Conservation (phyloP, 352 stramenopile species). For the Pythium folliculosum region DNA sequence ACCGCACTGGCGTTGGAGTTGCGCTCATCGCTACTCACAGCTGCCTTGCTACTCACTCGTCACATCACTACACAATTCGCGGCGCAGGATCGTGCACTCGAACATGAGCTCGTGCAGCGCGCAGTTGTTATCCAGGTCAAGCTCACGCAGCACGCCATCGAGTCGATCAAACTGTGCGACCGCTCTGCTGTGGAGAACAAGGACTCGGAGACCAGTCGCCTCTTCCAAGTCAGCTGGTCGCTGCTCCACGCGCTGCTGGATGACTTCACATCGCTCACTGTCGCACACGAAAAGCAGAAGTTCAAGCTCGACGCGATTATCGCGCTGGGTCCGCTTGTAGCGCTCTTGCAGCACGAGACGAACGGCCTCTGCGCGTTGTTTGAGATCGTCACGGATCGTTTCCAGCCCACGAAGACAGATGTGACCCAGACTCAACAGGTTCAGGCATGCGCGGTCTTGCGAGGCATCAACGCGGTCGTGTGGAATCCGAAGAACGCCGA, state of each 20-base stretch:
- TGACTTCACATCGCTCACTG: conserved; percentile 38
- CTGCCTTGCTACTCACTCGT: conserved; percentile 46
- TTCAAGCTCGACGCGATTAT: conserved; percentile 41
- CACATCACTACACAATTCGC: conserved; percentile 35
- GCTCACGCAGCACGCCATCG: conserved; percentile 56
- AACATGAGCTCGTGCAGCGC: conserved; percentile 23
- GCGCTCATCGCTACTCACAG: conserved; percentile 50
- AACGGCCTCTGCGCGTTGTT: conserved; percentile 53
- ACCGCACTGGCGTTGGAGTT: conserved; percentile 34
- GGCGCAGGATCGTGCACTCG: not conserved
- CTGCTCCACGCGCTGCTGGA: conserved; percentile 61
- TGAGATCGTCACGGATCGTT: conserved; percentile 51
- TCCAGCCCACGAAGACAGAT: conserved; percentile 27
- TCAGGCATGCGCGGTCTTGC: conserved; percentile 47
- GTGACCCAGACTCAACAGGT: conserved; percentile 31
- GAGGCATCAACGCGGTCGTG: conserved; percentile 47
- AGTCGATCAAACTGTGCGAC: conserved; percentile 48
- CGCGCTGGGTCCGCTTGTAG: conserved; percentile 44
- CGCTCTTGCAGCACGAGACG: conserved; percentile 53
- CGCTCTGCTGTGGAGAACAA: not conserved
- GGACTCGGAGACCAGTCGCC: not conserved
- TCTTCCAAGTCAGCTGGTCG: conserved; percentile 72
- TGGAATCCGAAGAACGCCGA: conserved; percentile 56
- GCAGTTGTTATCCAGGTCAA: conserved; percentile 46
- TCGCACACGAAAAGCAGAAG: conserved; percentile 32